phyloP scores from a whole-genome alignment of 2,329 filamentous ascomycete species.

The Sporothrix mexicana region DNA sequence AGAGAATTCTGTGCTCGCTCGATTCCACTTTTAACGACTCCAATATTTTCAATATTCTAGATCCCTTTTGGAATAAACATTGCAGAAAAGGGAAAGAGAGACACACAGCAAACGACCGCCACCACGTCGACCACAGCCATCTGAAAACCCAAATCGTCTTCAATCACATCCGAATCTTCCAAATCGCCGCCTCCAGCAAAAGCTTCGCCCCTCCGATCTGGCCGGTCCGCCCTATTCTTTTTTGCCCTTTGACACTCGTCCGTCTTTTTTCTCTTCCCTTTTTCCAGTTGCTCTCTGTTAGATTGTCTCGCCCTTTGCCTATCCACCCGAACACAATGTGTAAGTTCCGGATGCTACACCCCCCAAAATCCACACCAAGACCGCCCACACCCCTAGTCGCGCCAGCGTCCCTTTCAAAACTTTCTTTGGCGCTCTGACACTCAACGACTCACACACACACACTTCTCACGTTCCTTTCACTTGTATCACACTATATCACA shows the following conservation, averaged over 20 bases:
- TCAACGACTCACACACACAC: neutral
- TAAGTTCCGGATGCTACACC: slow-evolving; percentile 11
- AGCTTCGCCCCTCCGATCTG: slow-evolving; percentile 21
- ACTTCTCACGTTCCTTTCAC: slow-evolving; percentile 8
- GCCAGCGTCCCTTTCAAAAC: neutral
- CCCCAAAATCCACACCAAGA: slow-evolving; percentile 8
- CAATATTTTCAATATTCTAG: slow-evolving; percentile 25
- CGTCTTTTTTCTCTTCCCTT: neutral
- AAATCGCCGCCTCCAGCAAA: neutral
- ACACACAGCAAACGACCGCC: neutral
- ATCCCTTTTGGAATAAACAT: neutral
- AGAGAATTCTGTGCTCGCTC: slow-evolving; percentile 10
- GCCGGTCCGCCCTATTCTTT: slow-evolving; percentile 15
- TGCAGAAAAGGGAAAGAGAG: neutral
- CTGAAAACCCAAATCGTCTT: neutral
- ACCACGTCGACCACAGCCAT: neutral
- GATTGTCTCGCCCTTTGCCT: neutral
- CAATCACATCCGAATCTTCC: too few species aligned
- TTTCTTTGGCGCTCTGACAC: neutral
- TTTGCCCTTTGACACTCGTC: neutral
- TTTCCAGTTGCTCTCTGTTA: slow-evolving; percentile 14
- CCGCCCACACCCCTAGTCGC: neutral
- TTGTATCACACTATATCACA: slow-evolving; percentile 20
- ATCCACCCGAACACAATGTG: slow-evolving; percentile 20
- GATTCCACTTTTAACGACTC: slow-evolving; percentile 7